A percentile compares a stretch with the other conserved stretches of the same genome.
Evolutionary conservation across 371 early-diverging fungal species (phyloP).

Genomic region (Smittium culicis): DNA sequence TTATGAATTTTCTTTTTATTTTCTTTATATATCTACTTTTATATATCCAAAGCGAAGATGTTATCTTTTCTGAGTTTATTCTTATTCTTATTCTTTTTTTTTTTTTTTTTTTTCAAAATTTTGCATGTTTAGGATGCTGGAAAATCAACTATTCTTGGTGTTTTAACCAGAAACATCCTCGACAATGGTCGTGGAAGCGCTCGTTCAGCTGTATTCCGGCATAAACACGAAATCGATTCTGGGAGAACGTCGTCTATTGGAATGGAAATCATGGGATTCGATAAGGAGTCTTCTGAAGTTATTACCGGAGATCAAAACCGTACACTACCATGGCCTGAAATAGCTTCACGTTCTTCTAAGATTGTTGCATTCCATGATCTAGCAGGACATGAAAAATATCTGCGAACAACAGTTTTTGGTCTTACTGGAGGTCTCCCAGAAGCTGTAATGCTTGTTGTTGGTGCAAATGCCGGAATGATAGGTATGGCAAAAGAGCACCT

Average conservation of each 20-base stretch:
- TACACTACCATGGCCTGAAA: conserved; percentile 67
- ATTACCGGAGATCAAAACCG: conserved; percentile 33
- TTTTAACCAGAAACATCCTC: conserved; percentile 70
- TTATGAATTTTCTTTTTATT: no score
- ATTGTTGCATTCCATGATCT: conserved; percentile 76
- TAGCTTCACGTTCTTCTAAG: conserved; percentile 59
- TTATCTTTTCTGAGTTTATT: conserved; percentile 7
- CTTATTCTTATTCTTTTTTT: neutral
- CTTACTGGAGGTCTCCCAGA: conserved; percentile 83
- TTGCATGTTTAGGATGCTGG: conserved; percentile 17
- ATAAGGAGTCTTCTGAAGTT: conserved; percentile 33
- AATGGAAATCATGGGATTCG: conserved; percentile 77
- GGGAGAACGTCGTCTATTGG: conserved; percentile 87
- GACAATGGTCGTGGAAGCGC: conserved; percentile 91
- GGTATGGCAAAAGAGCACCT: conserved; percentile 91
- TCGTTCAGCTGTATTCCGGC: conserved; percentile 73
- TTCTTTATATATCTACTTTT: no score
- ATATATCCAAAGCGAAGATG: no score
- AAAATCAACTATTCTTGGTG: conserved; percentile 77
- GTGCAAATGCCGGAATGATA: conserved; percentile 78
- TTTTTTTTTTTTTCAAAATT: neutral
- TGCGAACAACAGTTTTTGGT: conserved; percentile 87
- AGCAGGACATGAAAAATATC: conserved; percentile 86
- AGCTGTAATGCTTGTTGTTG: conserved; percentile 82
- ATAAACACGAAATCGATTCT: conserved; percentile 84